A percentile compares a stretch with the other conserved stretches of the same genome.
Evolutionary conservation across 441 rosid species (phyloP).

Genomic region (Euphorbia celastroides): DNA sequence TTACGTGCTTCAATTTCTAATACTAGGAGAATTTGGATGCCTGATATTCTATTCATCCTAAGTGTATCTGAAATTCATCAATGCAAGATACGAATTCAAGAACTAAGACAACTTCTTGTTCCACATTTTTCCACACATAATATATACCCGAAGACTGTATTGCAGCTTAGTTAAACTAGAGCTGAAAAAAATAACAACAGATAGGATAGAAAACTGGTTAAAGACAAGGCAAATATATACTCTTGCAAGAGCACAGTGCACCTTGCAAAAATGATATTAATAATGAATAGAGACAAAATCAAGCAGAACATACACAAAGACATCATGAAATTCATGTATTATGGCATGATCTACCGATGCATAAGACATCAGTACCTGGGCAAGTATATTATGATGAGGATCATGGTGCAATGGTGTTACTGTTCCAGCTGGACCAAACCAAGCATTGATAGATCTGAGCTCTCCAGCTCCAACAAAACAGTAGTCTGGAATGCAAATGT

Average conservation of each 20-base stretch:
- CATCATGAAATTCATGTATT: not conserved
- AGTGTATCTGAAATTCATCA: not conserved
- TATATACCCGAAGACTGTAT: not conserved
- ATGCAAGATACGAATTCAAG: not conserved
- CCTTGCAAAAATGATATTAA: no score
- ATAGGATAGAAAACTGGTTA: no score
- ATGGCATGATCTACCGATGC: not conserved
- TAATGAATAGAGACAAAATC: no score
- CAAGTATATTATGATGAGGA: conserved; percentile 94
- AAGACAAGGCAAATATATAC: no score
- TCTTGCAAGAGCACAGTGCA: no score
- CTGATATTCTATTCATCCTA: not conserved
- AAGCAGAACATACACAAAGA: not conserved
- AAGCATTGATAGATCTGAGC: conserved; percentile 79
- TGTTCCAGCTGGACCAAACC: conserved; percentile 97
- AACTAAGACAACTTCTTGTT: not conserved
- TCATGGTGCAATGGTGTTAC: conserved; percentile 97
- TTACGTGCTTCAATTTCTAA: no score
- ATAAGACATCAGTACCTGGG: conserved; percentile 50
- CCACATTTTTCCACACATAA: not conserved
- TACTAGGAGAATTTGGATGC: no score
- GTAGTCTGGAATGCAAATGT: conserved; percentile 85
- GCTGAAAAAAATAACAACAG: not conserved
- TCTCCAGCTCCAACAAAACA: conserved; percentile 90
- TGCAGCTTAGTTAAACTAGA: not conserved